A percentile compares a stretch with the other conserved stretches of the same genome.
phyloP scores from a whole-genome alignment of 176 grass and related monocot genomes.

The Chrysopogon serrulatus region DNA sequence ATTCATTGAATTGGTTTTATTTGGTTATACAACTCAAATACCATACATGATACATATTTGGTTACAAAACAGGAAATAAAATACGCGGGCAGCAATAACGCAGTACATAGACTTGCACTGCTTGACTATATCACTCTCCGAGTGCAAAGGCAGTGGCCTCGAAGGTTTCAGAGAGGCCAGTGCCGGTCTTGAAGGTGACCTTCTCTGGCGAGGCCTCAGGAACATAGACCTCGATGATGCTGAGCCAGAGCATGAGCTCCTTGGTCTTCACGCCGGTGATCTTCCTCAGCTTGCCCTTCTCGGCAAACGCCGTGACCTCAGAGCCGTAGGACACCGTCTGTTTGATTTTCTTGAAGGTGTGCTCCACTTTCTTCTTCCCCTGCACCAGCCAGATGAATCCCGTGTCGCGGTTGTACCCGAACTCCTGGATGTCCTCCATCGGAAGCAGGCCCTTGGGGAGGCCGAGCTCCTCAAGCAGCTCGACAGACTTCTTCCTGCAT shows the following conservation, averaged over 20 bases:
- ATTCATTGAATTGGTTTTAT: too few relatives aligned
- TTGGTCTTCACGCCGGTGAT: slow-evolving; percentile 29
- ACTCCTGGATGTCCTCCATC: slow-evolving; percentile 26
- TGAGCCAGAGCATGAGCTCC: slow-evolving; percentile 39
- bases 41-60: too few relatives aligned
- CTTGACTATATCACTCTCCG: too few relatives aligned
- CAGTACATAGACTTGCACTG: too few relatives aligned
- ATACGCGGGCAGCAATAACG: too few relatives aligned
- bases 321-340: background rate
- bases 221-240: slow-evolving; percentile 7
- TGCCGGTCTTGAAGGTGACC: slow-evolving; percentile 18
- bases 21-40: too few relatives aligned
- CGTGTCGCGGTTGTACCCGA: background rate
- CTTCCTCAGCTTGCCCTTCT: slow-evolving; percentile 14
- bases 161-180: background rate
- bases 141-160: background rate
- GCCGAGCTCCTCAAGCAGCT: slow-evolving; percentile 20
- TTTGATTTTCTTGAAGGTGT: slow-evolving; percentile 43
- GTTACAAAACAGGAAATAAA: too few relatives aligned
- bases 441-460: slow-evolving; percentile 34
- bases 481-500: slow-evolving; percentile 8
- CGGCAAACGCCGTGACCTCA: background rate
- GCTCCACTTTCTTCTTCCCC: slow-evolving; percentile 33
- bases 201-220: background rate
- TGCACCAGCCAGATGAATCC: slow-evolving; percentile 38